Base-by-base conservation (phyloP, 1,284 basidiomycete genomes). In the Gomphus bonarii region DNA sequence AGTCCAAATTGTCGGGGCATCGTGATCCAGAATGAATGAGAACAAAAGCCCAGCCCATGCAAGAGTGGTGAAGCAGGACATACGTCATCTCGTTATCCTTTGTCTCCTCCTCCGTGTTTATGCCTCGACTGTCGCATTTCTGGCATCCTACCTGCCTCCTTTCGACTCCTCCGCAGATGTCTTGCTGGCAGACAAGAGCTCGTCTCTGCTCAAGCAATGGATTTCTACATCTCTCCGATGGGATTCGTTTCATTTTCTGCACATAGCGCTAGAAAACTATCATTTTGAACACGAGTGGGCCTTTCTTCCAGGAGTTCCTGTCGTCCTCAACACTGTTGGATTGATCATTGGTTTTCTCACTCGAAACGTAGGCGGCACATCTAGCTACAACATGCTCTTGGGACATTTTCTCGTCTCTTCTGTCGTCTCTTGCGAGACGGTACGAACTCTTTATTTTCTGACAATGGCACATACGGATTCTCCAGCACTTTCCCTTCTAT, bases 211-310 rank as follows among this genome's bases (percentile, higher is more conserved):
- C 67, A 59, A 46, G 57, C 3, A 47, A 42, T 25, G 38, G 52
- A 14, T 66, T 0, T 68, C 66, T 11, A 64, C 74, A 1, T 62
- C 80, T 2, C 71, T 91, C n/a, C 82, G 93, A 61, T 98, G 95
- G 95, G 95, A 98, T 66, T 77, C 78, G 1, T 77, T 97, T 59
- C 86, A 97, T 70, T 97, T 93, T 67, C 64, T 72, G 1, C 74
- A 78, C 60, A 79, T 91, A 50, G 88, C 89, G 0, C 54, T 60
- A 18, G 62, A 74, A 12, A 79, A 79, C 10, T 90, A 95, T 67
- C 66, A 70, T 4, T 84, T 81, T 68, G 95, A 98, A 68, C 80
- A 97, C 65, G 78, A 90, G 64, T 88, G 90, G 74, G 95, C 95
- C 0, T 98, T 94, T 67, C 80, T 93, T 61, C 88, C 90, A 1